phyloP scores from a whole-genome alignment of 1,139 yeast genomes.

The Suhomyces guaymorum region DNA sequence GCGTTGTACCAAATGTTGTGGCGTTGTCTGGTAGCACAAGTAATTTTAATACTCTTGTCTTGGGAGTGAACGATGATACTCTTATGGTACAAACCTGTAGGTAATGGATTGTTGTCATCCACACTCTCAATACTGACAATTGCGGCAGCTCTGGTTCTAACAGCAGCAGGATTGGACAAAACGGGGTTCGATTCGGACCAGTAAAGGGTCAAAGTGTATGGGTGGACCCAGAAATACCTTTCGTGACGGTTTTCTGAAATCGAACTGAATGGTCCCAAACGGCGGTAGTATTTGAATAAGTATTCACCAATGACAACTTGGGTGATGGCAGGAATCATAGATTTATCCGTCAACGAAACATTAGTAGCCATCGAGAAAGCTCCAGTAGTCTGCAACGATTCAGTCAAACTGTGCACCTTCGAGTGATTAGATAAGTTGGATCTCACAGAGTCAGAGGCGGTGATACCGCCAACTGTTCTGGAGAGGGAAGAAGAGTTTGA shows the following conservation, averaged over 20 bases:
- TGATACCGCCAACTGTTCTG: conserved; percentile 14
- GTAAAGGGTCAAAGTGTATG: conserved; percentile 84
- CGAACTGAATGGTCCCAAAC: conserved; percentile 71
- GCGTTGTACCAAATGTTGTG: conserved; percentile 94
- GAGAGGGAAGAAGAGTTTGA: conserved; percentile 14
- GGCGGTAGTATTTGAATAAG: conserved; percentile 80
- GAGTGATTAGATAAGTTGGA: conserved; percentile 39
- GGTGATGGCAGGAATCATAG: conserved; percentile 84
- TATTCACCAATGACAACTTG: conserved; percentile 94
- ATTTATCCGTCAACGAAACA: conserved; percentile 68
- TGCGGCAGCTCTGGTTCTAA: conserved; percentile 77
- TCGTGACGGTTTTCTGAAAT: conserved; percentile 83
- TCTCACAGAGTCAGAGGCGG: conserved; percentile 28
- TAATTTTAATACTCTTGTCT: conserved; percentile 68
- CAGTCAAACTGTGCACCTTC: conserved; percentile 26
- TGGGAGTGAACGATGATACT: conserved; percentile 77
- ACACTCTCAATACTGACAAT: conserved; percentile 78
- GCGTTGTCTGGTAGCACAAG: conserved; percentile 85
- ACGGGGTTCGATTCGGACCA: conserved; percentile 90
- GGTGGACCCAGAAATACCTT: conserved; percentile 95
- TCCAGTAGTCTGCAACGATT: conserved; percentile 37
- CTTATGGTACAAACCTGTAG: conserved; percentile 86
- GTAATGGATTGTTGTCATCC: conserved; percentile 82
- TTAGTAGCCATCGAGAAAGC: conserved; percentile 64
- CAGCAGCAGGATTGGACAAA: conserved; percentile 62